phyloP scores from a whole-genome alignment of 352 stramenopile species.

The Achlya hypogyna region DNA sequence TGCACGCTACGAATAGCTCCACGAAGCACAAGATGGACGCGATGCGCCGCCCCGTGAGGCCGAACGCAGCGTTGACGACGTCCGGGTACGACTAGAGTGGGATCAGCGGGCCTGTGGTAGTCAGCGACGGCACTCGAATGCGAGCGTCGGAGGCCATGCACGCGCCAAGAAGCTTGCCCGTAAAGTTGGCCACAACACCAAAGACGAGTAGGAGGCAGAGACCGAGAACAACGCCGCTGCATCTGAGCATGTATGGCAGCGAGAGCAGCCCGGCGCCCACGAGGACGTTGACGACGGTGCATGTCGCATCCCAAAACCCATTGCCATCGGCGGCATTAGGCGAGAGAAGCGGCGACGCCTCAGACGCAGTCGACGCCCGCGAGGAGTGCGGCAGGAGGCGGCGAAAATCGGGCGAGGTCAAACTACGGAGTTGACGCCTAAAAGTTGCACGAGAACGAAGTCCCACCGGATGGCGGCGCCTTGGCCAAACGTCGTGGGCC shows the following conservation, averaged over 20 bases:
- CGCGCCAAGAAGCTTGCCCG: conserved; percentile 69
- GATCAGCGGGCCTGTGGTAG: neutral
- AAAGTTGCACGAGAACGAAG: neutral
- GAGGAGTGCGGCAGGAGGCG: neutral
- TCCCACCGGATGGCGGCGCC: conserved; percentile 45
- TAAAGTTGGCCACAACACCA: conserved; percentile 78
- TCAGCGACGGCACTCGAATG: conserved; percentile 39
- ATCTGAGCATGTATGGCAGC: conserved; percentile 73
- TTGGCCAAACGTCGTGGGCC: conserved; percentile 68
- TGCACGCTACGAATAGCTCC: conserved; percentile 70
- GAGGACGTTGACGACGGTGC: conserved; percentile 82
- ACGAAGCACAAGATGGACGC: conserved; percentile 76
- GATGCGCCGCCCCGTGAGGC: conserved; percentile 49
- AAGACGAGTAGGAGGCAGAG: conserved; percentile 75
- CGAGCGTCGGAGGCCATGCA: conserved; percentile 73
- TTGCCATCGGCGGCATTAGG: conserved; percentile 31
- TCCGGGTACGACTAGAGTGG: conserved; percentile 53
- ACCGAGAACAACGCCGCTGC: conserved; percentile 60
- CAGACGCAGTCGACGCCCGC: conserved; percentile 36
- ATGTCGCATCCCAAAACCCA: conserved; percentile 63
- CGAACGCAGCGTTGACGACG: conserved; percentile 74
- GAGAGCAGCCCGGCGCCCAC: conserved; percentile 78
- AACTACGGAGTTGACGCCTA: neutral
- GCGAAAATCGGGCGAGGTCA: neutral
- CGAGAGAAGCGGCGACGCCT: conserved; percentile 32